Evolutionary conservation across 495 filamentous ascomycete genomes (phyloP).

Genomic region (Cercophora sp.): DNA sequence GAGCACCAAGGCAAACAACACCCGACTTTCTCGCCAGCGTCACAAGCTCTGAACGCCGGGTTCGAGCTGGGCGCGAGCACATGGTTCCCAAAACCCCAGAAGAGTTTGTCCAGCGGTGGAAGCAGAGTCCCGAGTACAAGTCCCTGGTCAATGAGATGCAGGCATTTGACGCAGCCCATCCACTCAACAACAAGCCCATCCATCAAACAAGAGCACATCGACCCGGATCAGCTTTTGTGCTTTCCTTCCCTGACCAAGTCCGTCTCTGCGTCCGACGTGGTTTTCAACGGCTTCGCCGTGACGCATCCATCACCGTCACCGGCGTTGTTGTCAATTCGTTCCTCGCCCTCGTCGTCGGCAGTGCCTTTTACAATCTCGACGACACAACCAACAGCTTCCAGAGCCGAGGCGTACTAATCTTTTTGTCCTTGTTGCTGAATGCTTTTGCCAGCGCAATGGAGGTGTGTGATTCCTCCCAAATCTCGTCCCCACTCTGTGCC

Average conservation of each 20-base stretch:
- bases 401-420: slow-evolving; percentile 57
- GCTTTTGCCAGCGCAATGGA: slow-evolving; percentile 46
- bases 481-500: too few relatives aligned
- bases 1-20: slow-evolving; percentile 49
- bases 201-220: slow-evolving; percentile 8
- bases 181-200: slow-evolving; percentile 27
- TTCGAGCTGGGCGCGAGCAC: slow-evolving; percentile 57
- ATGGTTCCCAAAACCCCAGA: slow-evolving; percentile 56
- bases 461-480: too few relatives aligned
- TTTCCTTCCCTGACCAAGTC: slow-evolving; percentile 54
- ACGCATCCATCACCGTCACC: slow-evolving; percentile 53
- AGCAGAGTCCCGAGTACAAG: slow-evolving; percentile 37
- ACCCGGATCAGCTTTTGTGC: slow-evolving; percentile 51
- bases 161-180: slow-evolving; percentile 47
- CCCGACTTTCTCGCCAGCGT: slow-evolving; percentile 69
- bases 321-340: slow-evolving; percentile 57
- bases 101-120: slow-evolving; percentile 53
- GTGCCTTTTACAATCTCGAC: slow-evolving; percentile 61
- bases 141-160: slow-evolving; percentile 58
- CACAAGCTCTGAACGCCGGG: slow-evolving; percentile 63
- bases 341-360: slow-evolving; percentile 61
- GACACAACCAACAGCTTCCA: slow-evolving; percentile 55
- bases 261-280: slow-evolving; percentile 56
- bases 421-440: slow-evolving; percentile 63
- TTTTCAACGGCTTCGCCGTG: slow-evolving; percentile 51